phyloP scores from a whole-genome alignment of 2,329 filamentous ascomycete genomes.

The Akanthomyces dipterigenus region DNA sequence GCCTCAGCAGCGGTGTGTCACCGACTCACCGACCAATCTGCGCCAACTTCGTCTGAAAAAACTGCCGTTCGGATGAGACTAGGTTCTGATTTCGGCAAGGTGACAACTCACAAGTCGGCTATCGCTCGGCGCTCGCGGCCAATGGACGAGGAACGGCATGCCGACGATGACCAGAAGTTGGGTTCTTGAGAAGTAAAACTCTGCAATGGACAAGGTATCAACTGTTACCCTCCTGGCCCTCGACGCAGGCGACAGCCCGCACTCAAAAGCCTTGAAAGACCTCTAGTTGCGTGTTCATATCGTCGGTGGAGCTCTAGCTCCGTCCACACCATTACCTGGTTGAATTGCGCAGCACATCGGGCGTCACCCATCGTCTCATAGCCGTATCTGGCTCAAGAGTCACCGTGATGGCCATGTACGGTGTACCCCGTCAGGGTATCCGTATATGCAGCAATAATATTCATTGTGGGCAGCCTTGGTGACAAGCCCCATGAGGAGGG shows the following conservation, averaged over 20 bases:
- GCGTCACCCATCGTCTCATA: constrained; percentile 4
- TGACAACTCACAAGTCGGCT: neutral
- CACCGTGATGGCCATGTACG: neutral
- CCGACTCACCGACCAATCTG: neutral
- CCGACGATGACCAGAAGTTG: neutral
- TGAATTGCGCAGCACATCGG: neutral
- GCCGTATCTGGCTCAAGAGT: neutral
- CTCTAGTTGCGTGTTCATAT: neutral
- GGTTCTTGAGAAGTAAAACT: neutral
- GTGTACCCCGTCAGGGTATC: too few relatives aligned
- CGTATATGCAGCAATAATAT: neutral
- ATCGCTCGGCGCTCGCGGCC: neutral
- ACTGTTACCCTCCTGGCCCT: neutral
- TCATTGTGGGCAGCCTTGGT: neutral
- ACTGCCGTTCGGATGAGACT: neutral
- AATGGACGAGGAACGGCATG: neutral
- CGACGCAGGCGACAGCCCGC: neutral
- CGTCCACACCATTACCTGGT: neutral
- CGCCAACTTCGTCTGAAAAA: neutral
- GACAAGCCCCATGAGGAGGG: neutral
- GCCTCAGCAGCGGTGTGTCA: neutral
- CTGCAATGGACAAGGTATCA: neutral
- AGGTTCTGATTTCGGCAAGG: neutral
- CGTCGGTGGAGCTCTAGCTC: neutral
- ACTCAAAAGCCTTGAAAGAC: constrained; percentile 4